phyloP scores from a whole-genome alignment of 768 basidiomycete genomes.

The Tylopilus felleus region DNA sequence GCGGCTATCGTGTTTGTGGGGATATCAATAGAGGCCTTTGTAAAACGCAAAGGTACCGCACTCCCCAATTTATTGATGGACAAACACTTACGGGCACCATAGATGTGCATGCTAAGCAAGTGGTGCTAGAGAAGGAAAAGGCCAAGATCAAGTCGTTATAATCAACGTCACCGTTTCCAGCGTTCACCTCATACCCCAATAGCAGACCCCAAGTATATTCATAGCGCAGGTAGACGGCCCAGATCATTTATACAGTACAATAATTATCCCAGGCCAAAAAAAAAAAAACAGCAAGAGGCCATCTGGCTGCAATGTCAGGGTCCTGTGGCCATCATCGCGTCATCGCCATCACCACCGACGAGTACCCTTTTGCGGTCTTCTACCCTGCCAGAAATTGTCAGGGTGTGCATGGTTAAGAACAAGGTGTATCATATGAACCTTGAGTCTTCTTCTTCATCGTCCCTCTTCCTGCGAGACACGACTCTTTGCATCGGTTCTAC shows the following conservation, averaged over 20 bases:
- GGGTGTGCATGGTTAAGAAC: not conserved
- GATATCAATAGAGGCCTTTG: constrained; percentile 88
- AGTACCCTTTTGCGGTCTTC: constrained; percentile 45
- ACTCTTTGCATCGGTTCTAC: constrained; percentile 38
- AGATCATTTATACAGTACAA: constrained; percentile 26
- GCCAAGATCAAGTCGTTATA: constrained; percentile 78
- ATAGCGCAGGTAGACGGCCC: constrained; percentile 11
- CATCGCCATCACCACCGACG: constrained; percentile 32
- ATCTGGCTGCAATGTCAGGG: constrained; percentile 9
- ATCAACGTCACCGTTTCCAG: constrained; percentile 8
- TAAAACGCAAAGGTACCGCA: constrained; percentile 77
- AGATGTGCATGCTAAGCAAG: constrained; percentile 80
- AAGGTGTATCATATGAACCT: constrained; percentile 28
- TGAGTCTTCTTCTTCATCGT: constrained; percentile 67
- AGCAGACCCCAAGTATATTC: constrained; percentile 13
- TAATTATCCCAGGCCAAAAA: constrained; percentile 13
- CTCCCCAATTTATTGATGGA: constrained; percentile 1
- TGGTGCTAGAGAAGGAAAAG: constrained; percentile 80
- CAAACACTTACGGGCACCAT: constrained; percentile 8
- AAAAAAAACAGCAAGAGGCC: not conserved
- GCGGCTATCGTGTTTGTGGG: constrained; percentile 91
- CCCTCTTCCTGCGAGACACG: constrained; percentile 62
- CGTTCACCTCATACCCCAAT: constrained; percentile 13
- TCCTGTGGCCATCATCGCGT: constrained; percentile 36
- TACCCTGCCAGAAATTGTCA: constrained; percentile 23